Evolutionary conservation across 495 filamentous ascomycete species (phyloP).

Genomic region (Penicillium antarcticum): DNA sequence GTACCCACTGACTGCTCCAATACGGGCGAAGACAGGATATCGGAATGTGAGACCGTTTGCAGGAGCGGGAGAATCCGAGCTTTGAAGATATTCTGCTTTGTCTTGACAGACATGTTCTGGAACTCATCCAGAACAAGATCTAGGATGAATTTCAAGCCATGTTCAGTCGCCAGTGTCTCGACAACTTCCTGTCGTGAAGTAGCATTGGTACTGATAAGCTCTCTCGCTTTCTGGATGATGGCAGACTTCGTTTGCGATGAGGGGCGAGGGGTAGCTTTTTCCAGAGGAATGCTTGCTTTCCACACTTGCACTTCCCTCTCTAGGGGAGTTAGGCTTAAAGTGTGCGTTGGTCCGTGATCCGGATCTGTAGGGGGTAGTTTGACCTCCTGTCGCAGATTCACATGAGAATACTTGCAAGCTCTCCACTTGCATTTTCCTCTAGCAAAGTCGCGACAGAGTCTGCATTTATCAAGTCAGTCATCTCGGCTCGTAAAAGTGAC

Average conservation of each 20-base stretch:
- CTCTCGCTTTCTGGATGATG: constrained; percentile 17
- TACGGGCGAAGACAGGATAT: constrained; percentile 50
- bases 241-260: background rate
- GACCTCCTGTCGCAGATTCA: background rate
- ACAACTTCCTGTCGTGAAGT: constrained; percentile 27
- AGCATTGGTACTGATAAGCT: constrained; percentile 24
- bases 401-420: constrained; percentile 17
- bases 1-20: constrained; percentile 53
- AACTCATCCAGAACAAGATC: constrained; percentile 24
- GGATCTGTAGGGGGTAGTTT: background rate
- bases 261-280: background rate
- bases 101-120: constrained; percentile 10
- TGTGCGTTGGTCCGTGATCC: background rate
- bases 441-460: constrained; percentile 12
- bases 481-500: background rate
- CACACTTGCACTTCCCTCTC: constrained; percentile 11
- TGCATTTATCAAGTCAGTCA: background rate
- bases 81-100: constrained; percentile 26
- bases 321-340: background rate
- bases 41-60: constrained; percentile 45
- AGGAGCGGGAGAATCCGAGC: constrained; percentile 50
- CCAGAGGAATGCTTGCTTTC: constrained; percentile 8
- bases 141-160: constrained; percentile 23
- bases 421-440: constrained; percentile 10
- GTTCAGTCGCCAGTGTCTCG: constrained; percentile 22